Conservation (phyloP, 1,284 basidiomycete species). For the Caloboletus inedulis region DNA sequence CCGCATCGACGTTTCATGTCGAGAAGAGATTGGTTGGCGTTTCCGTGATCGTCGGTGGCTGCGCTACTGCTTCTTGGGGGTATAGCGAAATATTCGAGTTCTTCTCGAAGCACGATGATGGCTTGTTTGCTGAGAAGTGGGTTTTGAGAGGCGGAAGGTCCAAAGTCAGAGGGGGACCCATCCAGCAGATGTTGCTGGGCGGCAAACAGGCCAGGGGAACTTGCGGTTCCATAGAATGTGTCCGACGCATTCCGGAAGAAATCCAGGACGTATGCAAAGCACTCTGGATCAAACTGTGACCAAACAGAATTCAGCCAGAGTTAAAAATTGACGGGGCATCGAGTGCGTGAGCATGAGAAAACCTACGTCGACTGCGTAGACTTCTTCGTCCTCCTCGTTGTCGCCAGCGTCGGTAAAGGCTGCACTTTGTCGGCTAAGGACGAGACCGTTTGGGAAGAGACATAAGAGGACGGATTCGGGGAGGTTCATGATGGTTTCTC, state of each 20-base stretch:
- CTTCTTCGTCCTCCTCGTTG: constrained; percentile 88
- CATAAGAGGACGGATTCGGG: constrained; percentile 96
- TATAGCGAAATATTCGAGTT: constrained; percentile 98
- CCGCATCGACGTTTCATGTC: constrained; percentile 84
- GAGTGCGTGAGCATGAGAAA: constrained; percentile 11
- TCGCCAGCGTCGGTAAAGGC: constrained; percentile 70
- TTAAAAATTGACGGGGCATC: background rate
- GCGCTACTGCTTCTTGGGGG: constrained; percentile 66
- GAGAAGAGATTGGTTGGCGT: constrained; percentile 72
- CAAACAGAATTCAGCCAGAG: constrained; percentile 12
- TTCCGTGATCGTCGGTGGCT: constrained; percentile 73
- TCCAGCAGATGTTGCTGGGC: constrained; percentile 79
- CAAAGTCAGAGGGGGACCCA: constrained; percentile 59
- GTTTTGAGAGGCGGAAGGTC: constrained; percentile 70
- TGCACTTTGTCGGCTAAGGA: constrained; percentile 83
- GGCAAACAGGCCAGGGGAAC: constrained; percentile 68
- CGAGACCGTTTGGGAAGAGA: constrained; percentile 95
- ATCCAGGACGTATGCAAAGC: constrained; percentile 88
- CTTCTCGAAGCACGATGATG: constrained; percentile 96
- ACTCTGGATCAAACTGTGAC: constrained; percentile 91
- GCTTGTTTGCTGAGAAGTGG: constrained; percentile 95
- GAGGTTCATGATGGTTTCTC: constrained; percentile 97
- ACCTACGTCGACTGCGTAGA: constrained; percentile 94
- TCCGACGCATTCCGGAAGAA: constrained; percentile 91
- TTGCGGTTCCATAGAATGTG: constrained; percentile 87